Base-by-base conservation (phyloP, 352 stramenopile genomes). In the Globisporangium uncinulatum region DNA sequence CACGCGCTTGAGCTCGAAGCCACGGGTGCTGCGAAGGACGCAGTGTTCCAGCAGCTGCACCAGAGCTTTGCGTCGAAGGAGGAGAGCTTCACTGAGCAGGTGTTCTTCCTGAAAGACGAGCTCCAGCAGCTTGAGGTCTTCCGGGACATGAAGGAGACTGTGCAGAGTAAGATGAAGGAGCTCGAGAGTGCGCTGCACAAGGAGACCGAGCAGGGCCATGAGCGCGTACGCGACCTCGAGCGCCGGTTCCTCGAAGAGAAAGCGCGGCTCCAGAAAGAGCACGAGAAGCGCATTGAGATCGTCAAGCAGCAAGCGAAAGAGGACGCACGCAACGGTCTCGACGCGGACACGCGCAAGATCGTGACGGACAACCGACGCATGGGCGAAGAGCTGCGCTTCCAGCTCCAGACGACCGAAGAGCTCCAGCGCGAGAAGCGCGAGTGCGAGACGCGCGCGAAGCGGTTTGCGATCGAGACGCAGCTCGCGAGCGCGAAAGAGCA, bases 301-400 rank as follows among this genome's bases (percentile, higher is more conserved):
- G 91, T 97, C 42, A 90, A 90, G 58, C 74, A 86, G 51, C 83
- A 95, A 60, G 90, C 92, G 6, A 89, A 87, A 52, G 75, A 94
- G 52, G 92, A 97, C 65, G 89, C 89, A 14, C 83, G 93, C 61
- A 90, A 92, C 43, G 87, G 87, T 2, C 79, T 98, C 5, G 88
- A 96, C 56, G 83, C 74, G 19, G 89, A 97, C 66, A 96, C 90
- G 37, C 83, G 87, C 52, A 95, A 96, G 57, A 97, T 97, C 58
- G 78, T 96, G 48, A 88, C 81, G 2, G 86, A 97, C 60, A 97
- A 98, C 65, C 88, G 89, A 19, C 75, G 89, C 47, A 97, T 98
- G 88, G 80, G 74, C 48, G 90, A 97, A 54, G 92, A 98, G 69
- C 70, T 97, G 32, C 80, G 81, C n/a, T 96, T 97, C 56, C 92